Conservation (phyloP, 257 asterid species). For the Verbena officinalis region DNA sequence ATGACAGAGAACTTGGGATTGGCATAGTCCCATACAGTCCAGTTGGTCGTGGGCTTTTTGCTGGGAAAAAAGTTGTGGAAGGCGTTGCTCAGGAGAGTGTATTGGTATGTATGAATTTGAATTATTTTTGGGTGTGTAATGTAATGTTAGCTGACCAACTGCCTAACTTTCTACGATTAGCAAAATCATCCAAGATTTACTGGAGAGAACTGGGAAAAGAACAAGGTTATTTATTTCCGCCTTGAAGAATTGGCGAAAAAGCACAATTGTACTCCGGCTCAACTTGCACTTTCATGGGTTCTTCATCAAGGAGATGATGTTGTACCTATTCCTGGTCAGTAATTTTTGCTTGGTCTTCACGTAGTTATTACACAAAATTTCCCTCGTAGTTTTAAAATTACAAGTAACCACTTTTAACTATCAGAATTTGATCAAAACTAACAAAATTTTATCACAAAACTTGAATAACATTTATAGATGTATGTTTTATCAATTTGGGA, state of each 20-base stretch:
- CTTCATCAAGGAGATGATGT: conserved; percentile 59
- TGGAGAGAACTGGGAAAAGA: conserved; percentile 66
- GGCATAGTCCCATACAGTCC: too few relatives aligned
- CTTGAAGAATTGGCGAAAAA: conserved; percentile 50
- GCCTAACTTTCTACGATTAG: conserved; percentile 33
- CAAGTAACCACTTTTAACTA: too few relatives aligned
- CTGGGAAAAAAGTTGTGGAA: conserved; percentile 51
- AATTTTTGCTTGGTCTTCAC: too few relatives aligned
- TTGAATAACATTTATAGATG: too few relatives aligned
- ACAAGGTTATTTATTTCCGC: conserved; percentile 53
- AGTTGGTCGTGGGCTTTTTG: conserved; percentile 32
- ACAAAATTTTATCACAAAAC: too few relatives aligned
- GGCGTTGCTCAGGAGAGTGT: conserved; percentile 40
- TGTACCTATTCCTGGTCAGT: conserved; percentile 64
- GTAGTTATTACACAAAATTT: too few relatives aligned
- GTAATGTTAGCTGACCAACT: background rate
- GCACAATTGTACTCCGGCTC: conserved; percentile 57
- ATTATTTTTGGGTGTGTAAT: too few relatives aligned
- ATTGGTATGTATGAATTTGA: conserved; percentile 36
- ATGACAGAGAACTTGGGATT: too few relatives aligned
- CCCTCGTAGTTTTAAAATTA: too few relatives aligned
- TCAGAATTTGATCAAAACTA: too few relatives aligned
- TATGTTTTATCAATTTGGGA: too few relatives aligned
- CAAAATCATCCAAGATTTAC: conserved; percentile 52
- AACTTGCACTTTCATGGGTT: conserved; percentile 70